Evolutionary conservation across 73 alveolate species (phyloP), one percentile per base, ranked within the genome.

Genomic region (Paramecium caudatum): DNA sequence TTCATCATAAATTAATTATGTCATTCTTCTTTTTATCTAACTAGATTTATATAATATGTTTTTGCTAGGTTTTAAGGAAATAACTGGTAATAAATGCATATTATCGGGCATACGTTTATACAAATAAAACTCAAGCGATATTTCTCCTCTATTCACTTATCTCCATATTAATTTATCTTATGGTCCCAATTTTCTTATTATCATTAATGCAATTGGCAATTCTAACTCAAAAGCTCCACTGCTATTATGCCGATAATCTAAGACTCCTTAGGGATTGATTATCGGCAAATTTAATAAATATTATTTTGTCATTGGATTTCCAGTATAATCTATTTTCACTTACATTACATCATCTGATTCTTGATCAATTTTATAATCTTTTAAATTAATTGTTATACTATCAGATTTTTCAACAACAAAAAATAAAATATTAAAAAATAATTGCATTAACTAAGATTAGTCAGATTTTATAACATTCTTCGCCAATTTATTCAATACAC

Each of bases 81-180:
- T 55, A 10, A 55, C 80, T 27, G 80, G 80, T 55, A 55, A 55
- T 10, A 55, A 43, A 55, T 55, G 80, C 1, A 55, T 16, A 55
- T 55, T 43, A 55, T 43, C 30, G 9, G 80, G 80, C 3, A 55
- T 37, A 55, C 30, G 23, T 55, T 43, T 55, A 27, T 55, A 55
- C 5, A 55, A 23, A 55, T 55, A 55, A 55, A 55, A 55, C 16
- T 55, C 80, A 27, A 55, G 30, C 2, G 80, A 55, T 10, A 55
- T 55, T 4, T 55, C 80, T 12, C 80, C 80, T 27, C 80, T 55
- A 55, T 55, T 55, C 1, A 55, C 45, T 55, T 55, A 55, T 10
- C 30, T 55, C 80, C 80, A 55, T 2, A 55, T 55, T 55, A 55
- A 55, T 21, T 55, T 55, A 55, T 55, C 80, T 8, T 55, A 55